Percentiles rank a stretch among this genome's conserved stretches.
These are phyloP conservation scores for Chaetomiaceae sp. DNA, from an alignment of 2,329 filamentous ascomycete species.

Conservation along the genomic window DNA sequence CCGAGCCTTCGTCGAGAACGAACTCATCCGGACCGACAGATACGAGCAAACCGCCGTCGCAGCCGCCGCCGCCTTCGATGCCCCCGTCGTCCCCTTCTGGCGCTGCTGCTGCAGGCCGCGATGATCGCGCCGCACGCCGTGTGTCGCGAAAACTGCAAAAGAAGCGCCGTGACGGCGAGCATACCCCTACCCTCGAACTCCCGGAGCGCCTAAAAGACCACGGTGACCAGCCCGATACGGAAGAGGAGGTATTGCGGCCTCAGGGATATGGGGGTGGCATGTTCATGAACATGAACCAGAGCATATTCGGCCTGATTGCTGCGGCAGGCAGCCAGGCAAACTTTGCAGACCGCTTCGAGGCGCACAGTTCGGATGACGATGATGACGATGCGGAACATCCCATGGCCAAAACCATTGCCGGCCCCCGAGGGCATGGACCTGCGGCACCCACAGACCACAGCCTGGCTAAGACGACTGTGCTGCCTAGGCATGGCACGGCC, in stretches of 20 bases:
- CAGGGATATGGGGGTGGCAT: conserved; percentile 41
- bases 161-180: conserved; percentile 37
- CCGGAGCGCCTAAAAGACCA: conserved; percentile 48
- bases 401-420: conserved; percentile 27
- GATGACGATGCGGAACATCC: conserved; percentile 37
- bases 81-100: conserved; percentile 14
- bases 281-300: conserved; percentile 82
- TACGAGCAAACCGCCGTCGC: conserved; percentile 13
- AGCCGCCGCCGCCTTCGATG: conserved; percentile 7
- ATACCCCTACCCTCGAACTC: conserved; percentile 43
- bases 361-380: conserved; percentile 75
- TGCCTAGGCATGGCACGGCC: conserved; percentile 48
- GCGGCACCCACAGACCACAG: conserved; percentile 11
- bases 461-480: conserved; percentile 42
- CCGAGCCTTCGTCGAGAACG: not conserved
- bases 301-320: conserved; percentile 87
- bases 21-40: conserved; percentile 8
- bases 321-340: conserved; percentile 79
- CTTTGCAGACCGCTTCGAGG: conserved; percentile 76
- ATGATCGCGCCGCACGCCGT: conserved; percentile 37
- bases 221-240: conserved; percentile 44
- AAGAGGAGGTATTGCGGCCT: conserved; percentile 44
- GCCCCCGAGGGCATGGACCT: conserved; percentile 14
- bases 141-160: conserved; percentile 43
- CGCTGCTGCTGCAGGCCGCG: conserved; percentile 16